These are phyloP conservation scores for Nothopassalora personata DNA, from an alignment of 2,329 filamentous ascomycete species.

Conservation along the genomic window DNA sequence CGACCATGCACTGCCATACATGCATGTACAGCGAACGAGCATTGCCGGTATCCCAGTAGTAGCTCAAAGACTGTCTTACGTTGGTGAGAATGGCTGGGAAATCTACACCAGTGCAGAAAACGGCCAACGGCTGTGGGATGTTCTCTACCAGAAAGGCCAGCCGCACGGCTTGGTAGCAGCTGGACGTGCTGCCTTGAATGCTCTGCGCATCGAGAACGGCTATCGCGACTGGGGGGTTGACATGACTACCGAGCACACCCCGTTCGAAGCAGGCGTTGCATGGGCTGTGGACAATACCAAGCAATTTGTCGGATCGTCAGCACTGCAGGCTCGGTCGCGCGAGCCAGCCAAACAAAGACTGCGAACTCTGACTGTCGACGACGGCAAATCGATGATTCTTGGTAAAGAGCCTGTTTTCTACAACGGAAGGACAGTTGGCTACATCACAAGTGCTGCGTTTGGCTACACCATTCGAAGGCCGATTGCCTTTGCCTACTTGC, in stretches of 20 bases:
- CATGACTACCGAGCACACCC: conserved; percentile 57
- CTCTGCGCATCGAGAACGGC: conserved; percentile 56
- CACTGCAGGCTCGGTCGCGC: conserved; percentile 41
- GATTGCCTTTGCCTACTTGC: conserved; percentile 56
- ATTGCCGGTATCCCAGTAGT: conserved; percentile 54
- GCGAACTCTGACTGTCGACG: conserved; percentile 52
- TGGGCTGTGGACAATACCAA: conserved; percentile 48
- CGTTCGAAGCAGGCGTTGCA: conserved; percentile 54
- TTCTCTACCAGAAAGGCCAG: conserved; percentile 51
- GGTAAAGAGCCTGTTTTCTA: conserved; percentile 59
- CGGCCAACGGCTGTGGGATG: conserved; percentile 55
- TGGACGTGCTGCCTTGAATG: conserved; percentile 54
- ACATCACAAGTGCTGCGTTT: conserved; percentile 58
- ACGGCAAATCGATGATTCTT: conserved; percentile 53
- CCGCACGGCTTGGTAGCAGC: conserved; percentile 53
- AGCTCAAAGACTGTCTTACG: conserved; percentile 53
- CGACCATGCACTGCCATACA: conserved; percentile 46
- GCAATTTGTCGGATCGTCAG: conserved; percentile 49
- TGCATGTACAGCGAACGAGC: conserved; percentile 45
- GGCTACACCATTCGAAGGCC: conserved; percentile 56
- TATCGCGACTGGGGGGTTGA: conserved; percentile 54
- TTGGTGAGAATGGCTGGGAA: conserved; percentile 60
- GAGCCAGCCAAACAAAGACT: conserved; percentile 35
- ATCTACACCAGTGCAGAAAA: conserved; percentile 57
- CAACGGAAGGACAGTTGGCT: conserved; percentile 46